A percentile compares a stretch with the other conserved stretches of the same genome.
Conservation (phyloP, 2,329 filamentous ascomycete genomes). For the Colletotrichum noveboracense region DNA sequence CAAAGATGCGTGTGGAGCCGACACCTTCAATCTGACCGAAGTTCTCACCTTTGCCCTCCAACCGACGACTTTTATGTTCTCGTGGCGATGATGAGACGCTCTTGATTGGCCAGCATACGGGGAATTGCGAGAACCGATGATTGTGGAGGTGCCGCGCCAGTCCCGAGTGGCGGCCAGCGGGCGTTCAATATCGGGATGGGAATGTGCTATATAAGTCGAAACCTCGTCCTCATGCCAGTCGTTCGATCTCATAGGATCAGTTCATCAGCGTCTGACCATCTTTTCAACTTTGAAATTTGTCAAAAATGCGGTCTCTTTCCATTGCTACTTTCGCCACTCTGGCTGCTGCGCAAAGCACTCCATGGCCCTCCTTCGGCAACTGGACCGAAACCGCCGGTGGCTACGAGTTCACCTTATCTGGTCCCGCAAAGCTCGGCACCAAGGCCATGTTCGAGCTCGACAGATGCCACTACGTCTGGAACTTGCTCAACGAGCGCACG, state of each 20-base stretch:
- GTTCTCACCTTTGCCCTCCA: background rate
- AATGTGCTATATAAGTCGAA: background rate
- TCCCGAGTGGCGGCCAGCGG: background rate
- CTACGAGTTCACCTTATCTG: constrained; percentile 11
- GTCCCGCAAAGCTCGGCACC: constrained; percentile 5
- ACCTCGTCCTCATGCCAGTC: background rate
- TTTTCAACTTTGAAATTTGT: background rate
- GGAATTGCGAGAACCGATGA: background rate
- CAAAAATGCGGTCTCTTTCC: background rate
- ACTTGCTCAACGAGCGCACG: background rate
- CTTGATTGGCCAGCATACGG: background rate
- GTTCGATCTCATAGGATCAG: background rate
- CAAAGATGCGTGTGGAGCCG: background rate
- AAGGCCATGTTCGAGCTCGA: constrained; percentile 19
- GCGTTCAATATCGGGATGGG: background rate
- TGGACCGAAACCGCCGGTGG: constrained; percentile 2
- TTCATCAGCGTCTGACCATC: too few species aligned
- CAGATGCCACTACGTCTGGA: constrained; percentile 18
- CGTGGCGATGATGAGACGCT: background rate
- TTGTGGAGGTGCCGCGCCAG: background rate
- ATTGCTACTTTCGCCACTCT: background rate
- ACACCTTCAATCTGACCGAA: background rate
- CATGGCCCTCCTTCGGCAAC: constrained; percentile 10
- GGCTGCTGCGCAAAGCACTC: background rate
- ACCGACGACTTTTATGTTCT: background rate